phyloP scores from a whole-genome alignment of 129 eudicot genomes.

The Apium graveolens region DNA sequence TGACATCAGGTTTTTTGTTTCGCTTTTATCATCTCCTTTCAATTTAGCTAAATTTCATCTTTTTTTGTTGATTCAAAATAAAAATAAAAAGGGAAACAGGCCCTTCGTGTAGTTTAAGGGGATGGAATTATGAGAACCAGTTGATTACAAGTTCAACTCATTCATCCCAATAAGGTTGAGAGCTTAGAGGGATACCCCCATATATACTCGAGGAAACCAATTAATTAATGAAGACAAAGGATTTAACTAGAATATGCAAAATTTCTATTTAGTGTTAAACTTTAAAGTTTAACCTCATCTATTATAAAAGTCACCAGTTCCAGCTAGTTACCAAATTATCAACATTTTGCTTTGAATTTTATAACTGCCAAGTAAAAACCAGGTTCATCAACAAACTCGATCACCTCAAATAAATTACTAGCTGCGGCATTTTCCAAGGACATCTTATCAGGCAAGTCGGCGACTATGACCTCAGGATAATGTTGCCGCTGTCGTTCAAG shows the following conservation, averaged over 20 bases:
- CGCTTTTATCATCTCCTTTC: too few relatives aligned
- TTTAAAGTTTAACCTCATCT: background rate
- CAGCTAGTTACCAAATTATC: background rate
- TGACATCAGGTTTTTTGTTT: too few relatives aligned
- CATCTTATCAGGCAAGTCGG: conserved; percentile 57
- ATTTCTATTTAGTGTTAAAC: background rate
- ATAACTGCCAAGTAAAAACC: conserved; percentile 66
- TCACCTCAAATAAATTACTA: conserved; percentile 40
- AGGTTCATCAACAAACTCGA: conserved; percentile 53
- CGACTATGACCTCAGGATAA: conserved; percentile 52
- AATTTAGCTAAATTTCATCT: too few relatives aligned
- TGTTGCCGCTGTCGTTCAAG: conserved; percentile 50
- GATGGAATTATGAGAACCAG: too few relatives aligned
- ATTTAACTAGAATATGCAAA: background rate
- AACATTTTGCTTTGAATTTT: conserved; percentile 24
- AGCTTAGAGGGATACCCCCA: background rate
- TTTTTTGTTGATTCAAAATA: too few relatives aligned
- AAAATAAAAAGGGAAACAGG: too few relatives aligned
- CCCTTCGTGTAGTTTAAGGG: too few relatives aligned
- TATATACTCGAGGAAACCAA: background rate
- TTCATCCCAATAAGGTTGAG: background rate
- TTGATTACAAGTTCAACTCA: too few relatives aligned
- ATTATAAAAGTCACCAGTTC: background rate
- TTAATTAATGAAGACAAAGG: background rate
- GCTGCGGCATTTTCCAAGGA: conserved; percentile 39